phyloP scores from a whole-genome alignment of 345 rosid species.

The Bruguiera gymnorhiza region DNA sequence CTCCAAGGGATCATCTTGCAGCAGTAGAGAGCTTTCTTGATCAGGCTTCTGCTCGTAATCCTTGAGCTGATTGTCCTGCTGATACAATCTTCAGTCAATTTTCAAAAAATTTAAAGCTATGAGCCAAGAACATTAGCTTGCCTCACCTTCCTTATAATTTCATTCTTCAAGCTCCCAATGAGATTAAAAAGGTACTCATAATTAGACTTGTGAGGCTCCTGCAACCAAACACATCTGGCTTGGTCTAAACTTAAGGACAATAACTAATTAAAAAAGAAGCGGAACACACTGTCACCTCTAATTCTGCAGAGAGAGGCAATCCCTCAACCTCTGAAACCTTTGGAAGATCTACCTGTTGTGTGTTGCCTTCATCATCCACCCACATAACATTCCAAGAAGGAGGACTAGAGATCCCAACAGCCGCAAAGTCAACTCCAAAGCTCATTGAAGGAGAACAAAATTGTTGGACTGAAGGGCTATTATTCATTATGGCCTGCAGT shows the following conservation, averaged over 20 bases:
- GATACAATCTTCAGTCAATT: neutral
- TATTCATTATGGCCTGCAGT: neutral
- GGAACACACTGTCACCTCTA: neutral
- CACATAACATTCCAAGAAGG: conserved; percentile 1
- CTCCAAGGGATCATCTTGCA: neutral
- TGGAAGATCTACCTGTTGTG: neutral
- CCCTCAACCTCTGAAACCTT: conserved; percentile 1
- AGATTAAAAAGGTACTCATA: conserved; percentile 8
- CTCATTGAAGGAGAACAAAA: neutral
- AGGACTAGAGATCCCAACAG: conserved; percentile 4
- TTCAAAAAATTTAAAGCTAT: too few relatives aligned
- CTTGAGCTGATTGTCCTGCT: conserved; percentile 6
- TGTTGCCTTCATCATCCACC: conserved; percentile 7
- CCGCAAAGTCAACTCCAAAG: conserved; percentile 1
- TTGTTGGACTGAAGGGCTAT: neutral
- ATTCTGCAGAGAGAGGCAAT: conserved; percentile 6
- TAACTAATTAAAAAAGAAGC: neutral
- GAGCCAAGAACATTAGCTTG: neutral
- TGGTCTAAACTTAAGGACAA: neutral
- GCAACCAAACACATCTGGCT: neutral
- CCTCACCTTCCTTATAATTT: conserved; percentile 10
- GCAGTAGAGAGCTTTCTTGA: neutral
- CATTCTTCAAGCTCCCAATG: conserved; percentile 15
- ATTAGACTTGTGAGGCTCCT: conserved; percentile 6
- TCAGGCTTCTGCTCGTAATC: neutral